Evolutionary conservation across 1,284 basidiomycete species (phyloP), one percentile per base, ranked within the genome.

Genomic region (Bjerkandera adusta): DNA sequence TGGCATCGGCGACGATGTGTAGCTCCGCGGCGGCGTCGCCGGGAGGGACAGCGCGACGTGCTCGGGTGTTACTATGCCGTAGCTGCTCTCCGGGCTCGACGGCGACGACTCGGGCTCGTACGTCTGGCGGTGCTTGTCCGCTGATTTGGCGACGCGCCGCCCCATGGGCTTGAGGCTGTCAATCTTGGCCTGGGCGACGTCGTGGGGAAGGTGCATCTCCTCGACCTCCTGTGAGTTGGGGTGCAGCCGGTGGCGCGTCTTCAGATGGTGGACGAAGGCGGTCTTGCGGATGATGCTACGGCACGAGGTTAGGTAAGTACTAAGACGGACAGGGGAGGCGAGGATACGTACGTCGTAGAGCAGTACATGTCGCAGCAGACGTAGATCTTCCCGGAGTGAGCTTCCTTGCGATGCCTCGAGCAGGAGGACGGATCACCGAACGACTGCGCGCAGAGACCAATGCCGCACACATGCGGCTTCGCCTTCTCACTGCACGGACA

Each of bases 341-440:
- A n/a, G 33, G 36, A 49, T 18, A 53, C 66, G 45, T 57, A 81
- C 82, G 63, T 70, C 35, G 77, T 75, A 29, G 55, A 63, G 54
- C 82, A 83, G 25, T 61, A 60, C 27, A 52, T 34, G 15, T 67
- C 49, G 20, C 69, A 64, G 52, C 81, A 85, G 30, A 58, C 58
- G 54, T 74, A 80, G 10, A 66, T 67, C 24, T 63, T 48, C 1
- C 57, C 57, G 11, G 59, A 55, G 56, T 85, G 84, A 4, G 64
- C 72, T 59, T 85, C 83, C 57, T 73, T 77, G 40, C 69, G 67
- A 56, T 85, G 84, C 4, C 83, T 76, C 22, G 73, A 65, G 49
- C 77, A 66, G 32, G 83, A 85, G 0, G 84, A 85, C 5, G 80
- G 82, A 54, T 85, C 83, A 11, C 76, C 75, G 49, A 85, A 85